Conservation (phyloP, 164 flowering plant species). For the Macadamia tetraphylla region DNA sequence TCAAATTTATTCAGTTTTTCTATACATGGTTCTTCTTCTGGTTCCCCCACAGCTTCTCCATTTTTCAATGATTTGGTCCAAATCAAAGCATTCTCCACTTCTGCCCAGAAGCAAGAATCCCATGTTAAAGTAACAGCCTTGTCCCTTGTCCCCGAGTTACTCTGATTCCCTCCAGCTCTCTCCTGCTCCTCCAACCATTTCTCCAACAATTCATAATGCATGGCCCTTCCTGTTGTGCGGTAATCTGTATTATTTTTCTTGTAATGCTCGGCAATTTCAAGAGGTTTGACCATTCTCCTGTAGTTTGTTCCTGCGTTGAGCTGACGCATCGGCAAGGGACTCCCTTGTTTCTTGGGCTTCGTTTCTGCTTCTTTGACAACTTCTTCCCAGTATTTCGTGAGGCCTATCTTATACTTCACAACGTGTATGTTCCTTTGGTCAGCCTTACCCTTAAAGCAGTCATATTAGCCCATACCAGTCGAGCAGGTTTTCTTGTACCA, state of each 20-base stretch:
- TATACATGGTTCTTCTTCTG: no score
- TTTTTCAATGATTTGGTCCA: conserved; percentile 8
- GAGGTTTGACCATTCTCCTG: conserved; percentile 50
- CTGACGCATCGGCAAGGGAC: conserved; percentile 18
- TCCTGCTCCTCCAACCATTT: conserved; percentile 8
- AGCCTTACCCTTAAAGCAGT: conserved; percentile 20
- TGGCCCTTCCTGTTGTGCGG: conserved; percentile 16
- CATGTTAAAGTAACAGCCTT: conserved; percentile 23
- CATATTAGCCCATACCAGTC: conserved; percentile 34
- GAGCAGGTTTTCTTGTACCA: conserved; percentile 40
- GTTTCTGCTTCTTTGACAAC: conserved; percentile 27
- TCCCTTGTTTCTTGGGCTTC: conserved; percentile 30
- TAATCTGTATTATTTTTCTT: conserved; percentile 14
- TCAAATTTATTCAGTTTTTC: conserved; percentile 22
- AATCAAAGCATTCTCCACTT: conserved; percentile 38
- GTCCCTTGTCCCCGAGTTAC: background rate
- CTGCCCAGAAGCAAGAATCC: conserved; percentile 54
- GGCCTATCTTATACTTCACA: conserved; percentile 8
- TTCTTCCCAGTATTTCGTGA: conserved; percentile 37
- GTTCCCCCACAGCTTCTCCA: background rate
- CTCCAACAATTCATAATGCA: conserved; percentile 33
- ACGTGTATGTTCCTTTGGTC: conserved; percentile 9
- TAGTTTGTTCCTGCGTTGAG: conserved; percentile 35
- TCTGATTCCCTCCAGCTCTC: background rate
- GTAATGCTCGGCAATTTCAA: conserved; percentile 47